Base-by-base conservation (phyloP, 768 basidiomycete genomes). In the Termitomyces sp. region DNA sequence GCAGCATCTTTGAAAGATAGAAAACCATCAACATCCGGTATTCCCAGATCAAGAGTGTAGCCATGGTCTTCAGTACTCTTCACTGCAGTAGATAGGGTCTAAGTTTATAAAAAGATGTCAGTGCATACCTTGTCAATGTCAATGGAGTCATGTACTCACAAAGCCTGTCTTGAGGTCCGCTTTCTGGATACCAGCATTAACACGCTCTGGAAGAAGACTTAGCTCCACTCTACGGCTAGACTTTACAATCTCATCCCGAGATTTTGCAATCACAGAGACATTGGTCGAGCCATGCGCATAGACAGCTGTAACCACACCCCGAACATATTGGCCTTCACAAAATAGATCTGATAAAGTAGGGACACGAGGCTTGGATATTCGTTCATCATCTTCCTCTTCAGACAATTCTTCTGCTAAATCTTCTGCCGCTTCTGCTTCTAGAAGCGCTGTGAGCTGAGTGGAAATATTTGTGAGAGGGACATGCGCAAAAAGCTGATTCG, bases 401-500 rank as follows among this genome's bases (percentile, higher is more conserved):
- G 72, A 76, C 5, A 69, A 67, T 19, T 73, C 76, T 33, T 79
- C 77, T 3, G 74, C 78, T 28, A 75, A 75, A 46, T 81, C 78
- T 35, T 83, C 84, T 60, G 80, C 78, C 33, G 78, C 76, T 66
- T 91, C 89, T 31, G 98, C 76, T 66, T 91, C 89, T 30, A 98
- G 77, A 19, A 80, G 74, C 30, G 71, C 63, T 8, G 94, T 98
- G 57, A 94, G 78, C 65, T 90, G 86, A 33, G 81, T 71, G 14
- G 94, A 91, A 56, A 98, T 81, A 69, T 94, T 87, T 41, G 95
- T 98, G 61, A 99, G 92, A 23, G 96, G 95, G 35, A 98, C 79
- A 71, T 99, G 94, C 9, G 83, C 97, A 62, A 91, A 82, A 40
- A 99, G 84, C 71, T 98, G 95, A 64, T 95, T 91, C 17, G 97